These are phyloP conservation scores for Fusarium nematophilum DNA, from an alignment of 2,329 filamentous ascomycete species.

Conservation along the genomic window DNA sequence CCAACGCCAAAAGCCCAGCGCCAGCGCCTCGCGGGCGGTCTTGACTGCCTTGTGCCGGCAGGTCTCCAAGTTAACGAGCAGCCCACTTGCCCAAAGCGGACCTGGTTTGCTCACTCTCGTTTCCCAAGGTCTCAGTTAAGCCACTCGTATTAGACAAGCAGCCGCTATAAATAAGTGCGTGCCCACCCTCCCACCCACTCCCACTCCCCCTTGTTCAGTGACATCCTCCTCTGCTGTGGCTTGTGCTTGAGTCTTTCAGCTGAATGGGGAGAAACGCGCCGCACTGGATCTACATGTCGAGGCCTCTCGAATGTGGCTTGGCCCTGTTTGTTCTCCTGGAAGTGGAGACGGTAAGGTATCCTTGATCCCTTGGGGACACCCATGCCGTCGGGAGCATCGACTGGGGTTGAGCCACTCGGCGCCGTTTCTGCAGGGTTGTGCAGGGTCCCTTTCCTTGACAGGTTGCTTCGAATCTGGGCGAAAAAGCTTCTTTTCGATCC, in stretches of 20 bases:
- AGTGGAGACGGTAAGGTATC: no score
- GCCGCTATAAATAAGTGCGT: neutral
- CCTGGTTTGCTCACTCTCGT: constrained; percentile 1
- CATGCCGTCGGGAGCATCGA: no score
- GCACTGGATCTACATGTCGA: no score
- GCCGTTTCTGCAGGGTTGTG: neutral
- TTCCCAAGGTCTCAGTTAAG: neutral
- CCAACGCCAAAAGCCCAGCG: constrained; percentile 6
- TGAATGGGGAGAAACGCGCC: no score
- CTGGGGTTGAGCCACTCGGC: constrained; percentile 1
- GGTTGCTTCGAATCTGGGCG: neutral
- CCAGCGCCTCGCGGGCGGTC: constrained; percentile 33
- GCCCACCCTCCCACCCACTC: no score
- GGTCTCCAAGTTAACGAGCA: no score
- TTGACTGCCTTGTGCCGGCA: neutral
- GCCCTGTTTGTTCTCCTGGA: no score
- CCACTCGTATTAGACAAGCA: neutral
- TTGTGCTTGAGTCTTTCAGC: neutral
- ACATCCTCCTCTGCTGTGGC: no score
- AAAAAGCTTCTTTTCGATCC: constrained; percentile 20
- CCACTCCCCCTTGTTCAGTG: no score
- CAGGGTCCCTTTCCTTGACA: neutral
- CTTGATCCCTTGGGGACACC: no score
- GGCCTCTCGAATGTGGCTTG: neutral
- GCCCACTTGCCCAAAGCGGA: constrained; percentile 30